Evolutionary conservation across 2,329 filamentous ascomycete genomes (phyloP).

Genomic region (Dryadomyces sulphureus): DNA sequence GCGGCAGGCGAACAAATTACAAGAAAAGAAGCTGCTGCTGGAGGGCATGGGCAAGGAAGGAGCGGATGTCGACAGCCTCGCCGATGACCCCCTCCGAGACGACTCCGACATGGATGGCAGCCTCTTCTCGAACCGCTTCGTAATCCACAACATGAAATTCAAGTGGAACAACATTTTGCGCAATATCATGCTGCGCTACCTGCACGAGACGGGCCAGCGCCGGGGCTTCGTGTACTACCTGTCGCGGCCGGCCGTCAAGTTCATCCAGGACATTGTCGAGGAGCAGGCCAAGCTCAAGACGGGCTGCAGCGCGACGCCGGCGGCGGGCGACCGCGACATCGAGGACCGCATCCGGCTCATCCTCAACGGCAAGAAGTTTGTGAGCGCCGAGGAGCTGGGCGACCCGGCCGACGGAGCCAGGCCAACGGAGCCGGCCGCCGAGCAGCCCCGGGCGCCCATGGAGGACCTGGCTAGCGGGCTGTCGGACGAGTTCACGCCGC

Average conservation of each 20-base stretch:
- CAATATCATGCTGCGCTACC: constrained; percentile 93
- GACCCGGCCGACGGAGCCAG: constrained; percentile 12
- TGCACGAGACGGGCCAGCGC: constrained; percentile 90
- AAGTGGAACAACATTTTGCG: constrained; percentile 97
- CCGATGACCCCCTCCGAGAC: constrained; percentile 13
- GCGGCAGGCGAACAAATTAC: constrained; percentile 38
- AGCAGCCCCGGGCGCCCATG: constrained; percentile 24
- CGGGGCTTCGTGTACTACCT: constrained; percentile 97
- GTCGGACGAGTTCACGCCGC: constrained; percentile 71
- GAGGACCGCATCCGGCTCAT: constrained; percentile 79
- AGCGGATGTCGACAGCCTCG: constrained; percentile 14
- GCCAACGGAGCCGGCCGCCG: constrained; percentile 12
- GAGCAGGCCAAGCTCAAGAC: constrained; percentile 67
- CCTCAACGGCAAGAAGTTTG: constrained; percentile 72
- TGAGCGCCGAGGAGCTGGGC: constrained; percentile 49
- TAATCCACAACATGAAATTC: constrained; percentile 91
- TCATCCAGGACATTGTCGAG: constrained; percentile 93
- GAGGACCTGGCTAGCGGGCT: constrained; percentile 61
- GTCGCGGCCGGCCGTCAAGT: constrained; percentile 88
- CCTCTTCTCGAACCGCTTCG: constrained; percentile 96
- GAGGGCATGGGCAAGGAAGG: constrained; percentile 39
- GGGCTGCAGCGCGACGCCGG: constrained; percentile 9
- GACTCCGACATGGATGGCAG: constrained; percentile 31
- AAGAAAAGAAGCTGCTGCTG: constrained; percentile 42
- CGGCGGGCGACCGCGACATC: constrained; percentile 35